Percentiles rank a stretch among this genome's conserved stretches.
Evolutionary conservation across 805 yeast genomes (phyloP).

Genomic region (Saturnispora gosingensis): DNA sequence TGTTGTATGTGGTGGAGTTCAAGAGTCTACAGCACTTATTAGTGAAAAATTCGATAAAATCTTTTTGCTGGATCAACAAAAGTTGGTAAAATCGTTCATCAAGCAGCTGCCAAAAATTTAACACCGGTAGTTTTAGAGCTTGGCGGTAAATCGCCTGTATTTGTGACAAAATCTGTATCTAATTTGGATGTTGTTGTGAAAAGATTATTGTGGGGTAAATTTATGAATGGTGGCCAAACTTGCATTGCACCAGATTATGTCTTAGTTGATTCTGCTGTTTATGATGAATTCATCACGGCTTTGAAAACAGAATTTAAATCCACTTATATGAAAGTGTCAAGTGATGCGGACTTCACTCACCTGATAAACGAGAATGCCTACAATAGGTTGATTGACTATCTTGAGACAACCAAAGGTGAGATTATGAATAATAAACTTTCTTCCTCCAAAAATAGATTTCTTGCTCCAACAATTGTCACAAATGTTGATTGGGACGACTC

Average conservation of each 20-base stretch:
- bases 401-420: conserved; percentile 43
- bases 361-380: conserved; percentile 48
- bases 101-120: conserved; percentile 73
- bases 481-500: conserved; percentile 58
- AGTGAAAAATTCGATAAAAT: conserved; percentile 69
- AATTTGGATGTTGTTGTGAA: conserved; percentile 35
- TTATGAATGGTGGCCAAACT: conserved; percentile 78
- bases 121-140: conserved; percentile 78
- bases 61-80: conserved; percentile 69
- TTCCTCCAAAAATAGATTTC: conserved; percentile 29
- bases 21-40: conserved; percentile 49
- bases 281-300: conserved; percentile 37
- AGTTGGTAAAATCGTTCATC: conserved; percentile 71
- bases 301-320: conserved; percentile 16
- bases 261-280: conserved; percentile 49
- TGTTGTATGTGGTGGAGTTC: conserved; percentile 65
- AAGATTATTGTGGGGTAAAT: conserved; percentile 74
- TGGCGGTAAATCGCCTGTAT: conserved; percentile 88
- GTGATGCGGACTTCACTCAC: conserved; percentile 44
- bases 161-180: conserved; percentile 33
- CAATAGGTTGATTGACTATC: conserved; percentile 33
- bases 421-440: conserved; percentile 45
- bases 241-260: conserved; percentile 86
- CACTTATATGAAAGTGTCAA: conserved; percentile 29
- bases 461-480: conserved; percentile 65